Conservation (phyloP, 768 basidiomycete species). For the Termitomyces sp. region DNA sequence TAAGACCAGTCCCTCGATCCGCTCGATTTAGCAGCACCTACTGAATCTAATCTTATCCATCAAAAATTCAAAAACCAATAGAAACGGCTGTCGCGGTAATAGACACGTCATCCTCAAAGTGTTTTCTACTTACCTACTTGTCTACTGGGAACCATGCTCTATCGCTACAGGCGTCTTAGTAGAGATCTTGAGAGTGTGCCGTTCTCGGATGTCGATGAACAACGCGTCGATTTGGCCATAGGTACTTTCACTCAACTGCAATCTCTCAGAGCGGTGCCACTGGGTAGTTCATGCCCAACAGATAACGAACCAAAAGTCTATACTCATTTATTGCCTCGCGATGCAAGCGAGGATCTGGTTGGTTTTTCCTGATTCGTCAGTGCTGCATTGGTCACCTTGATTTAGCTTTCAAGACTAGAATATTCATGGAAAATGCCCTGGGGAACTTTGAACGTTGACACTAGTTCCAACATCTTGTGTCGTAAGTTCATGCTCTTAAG, state of each 20-base stretch:
- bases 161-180: background rate
- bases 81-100: too few relatives aligned
- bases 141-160: background rate
- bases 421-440: background rate
- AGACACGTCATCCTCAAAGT: too few relatives aligned
- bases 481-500: background rate
- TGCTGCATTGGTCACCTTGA: background rate
- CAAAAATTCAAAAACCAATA: too few relatives aligned
- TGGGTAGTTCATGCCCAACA: background rate
- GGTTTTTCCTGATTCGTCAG: background rate
- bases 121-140: too few relatives aligned
- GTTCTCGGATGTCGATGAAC: background rate
- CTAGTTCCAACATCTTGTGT: background rate
- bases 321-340: background rate
- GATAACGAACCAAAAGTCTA: background rate
- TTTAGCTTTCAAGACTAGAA: background rate
- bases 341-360: background rate
- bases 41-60: too few relatives aligned
- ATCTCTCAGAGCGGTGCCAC: background rate
- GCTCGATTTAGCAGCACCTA: too few relatives aligned
- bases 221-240: background rate
- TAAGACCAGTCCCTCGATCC: too few relatives aligned
- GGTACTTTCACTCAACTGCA: background rate
- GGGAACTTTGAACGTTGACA: background rate
- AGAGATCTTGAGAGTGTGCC: background rate